Base-by-base conservation (phyloP, 768 basidiomycete genomes). In the Kwoniella mangroviensis region DNA sequence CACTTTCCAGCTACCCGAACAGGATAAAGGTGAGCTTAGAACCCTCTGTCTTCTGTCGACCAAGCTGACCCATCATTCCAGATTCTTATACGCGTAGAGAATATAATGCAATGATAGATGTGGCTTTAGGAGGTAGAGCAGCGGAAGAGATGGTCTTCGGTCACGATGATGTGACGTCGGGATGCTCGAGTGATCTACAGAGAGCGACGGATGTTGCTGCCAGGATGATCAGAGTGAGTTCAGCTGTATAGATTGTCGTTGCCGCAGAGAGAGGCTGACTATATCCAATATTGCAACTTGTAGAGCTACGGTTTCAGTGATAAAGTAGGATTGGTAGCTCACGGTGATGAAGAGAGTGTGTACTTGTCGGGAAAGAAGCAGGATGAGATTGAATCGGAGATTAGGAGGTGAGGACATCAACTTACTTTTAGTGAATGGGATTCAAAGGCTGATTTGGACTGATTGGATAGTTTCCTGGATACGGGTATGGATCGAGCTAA, bases 121-220 rank as follows among this genome's bases (percentile, higher is more conserved):
- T 97, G 24, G 89, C 88, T 41, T 91, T 98, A 87, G 96, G 94
- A 12, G 96, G 97, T 22, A 90, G 97, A 59, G 92, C 94, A 6
- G 97, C 97, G 24, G 97, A 99, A 83, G 93, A 92, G 84, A 83
- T 97, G 74, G 92, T 96, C 69, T 96, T 93, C 79, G 95, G 95
- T 4, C 82, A 87, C 68, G 92, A 95, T 62, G 90, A 91, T 75
- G 89, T 97, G 52, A 93, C 94, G 19, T 94, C 92, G 73, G 96
- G 96, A 22, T 94, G 93, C 58, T 91, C 91, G 65, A 93, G 91
- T 71, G 95, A 99, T 83, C 88, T 99, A 63, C 85, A 85, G 72
- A 85, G 86, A 54, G 97, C 95, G 4, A 97, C 93, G 4, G 82
- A 86, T 57, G 91, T 90, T 19, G 95, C 95, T 10, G 86, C 88